Evolutionary conservation across 2,329 filamentous ascomycete species (phyloP), one percentile per base, ranked within the genome.

Genomic region (Aspergillus melleus): DNA sequence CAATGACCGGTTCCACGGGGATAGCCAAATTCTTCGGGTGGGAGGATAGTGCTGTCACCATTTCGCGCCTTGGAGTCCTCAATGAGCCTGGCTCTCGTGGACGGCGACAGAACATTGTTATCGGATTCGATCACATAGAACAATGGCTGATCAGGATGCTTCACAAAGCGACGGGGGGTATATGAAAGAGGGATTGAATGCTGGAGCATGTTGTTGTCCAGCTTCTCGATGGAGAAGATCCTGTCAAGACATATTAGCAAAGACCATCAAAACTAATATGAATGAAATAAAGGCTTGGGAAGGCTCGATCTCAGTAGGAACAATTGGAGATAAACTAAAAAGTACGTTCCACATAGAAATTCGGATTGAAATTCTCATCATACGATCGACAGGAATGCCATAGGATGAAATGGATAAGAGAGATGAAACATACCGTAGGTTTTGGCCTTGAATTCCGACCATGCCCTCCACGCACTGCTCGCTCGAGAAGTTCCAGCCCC

Each of bases 71-170:
- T 82, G 0, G 89, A 87, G 65, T 95, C 90, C 32, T 88, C 84
- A 11, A 96, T 81, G 1, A 97, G 82, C 64, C 89, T 85, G n/a
- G 85, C 82, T 57, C 88, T 86, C 8, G 93, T 88, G n/a, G 90
- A 86, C 6, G 90, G 88, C 1, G 92, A 89, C 2, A 99, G 82
- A 0, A 93, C 91, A 71, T 97, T 96, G 74, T 95, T 96, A 65
- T 99, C 96, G 11, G 92, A 86, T 77, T 97, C 91, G 54, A 96
- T 92, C 6, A 94, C 92, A 72, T 98, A 99, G 75, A 97, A 99
- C 24, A 96, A 83, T 16, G 92, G 89, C 55, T 91, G 86, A 5
- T 95, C 91, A 0, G 94, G 94, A 72, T 98, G 92, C 64, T 92
- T 91, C 30, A 92, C 85, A 68, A 99, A 89, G 67, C 89, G 89